phyloP scores from a whole-genome alignment of 345 rosid genomes.

The Gynandropsis gynandra region DNA sequence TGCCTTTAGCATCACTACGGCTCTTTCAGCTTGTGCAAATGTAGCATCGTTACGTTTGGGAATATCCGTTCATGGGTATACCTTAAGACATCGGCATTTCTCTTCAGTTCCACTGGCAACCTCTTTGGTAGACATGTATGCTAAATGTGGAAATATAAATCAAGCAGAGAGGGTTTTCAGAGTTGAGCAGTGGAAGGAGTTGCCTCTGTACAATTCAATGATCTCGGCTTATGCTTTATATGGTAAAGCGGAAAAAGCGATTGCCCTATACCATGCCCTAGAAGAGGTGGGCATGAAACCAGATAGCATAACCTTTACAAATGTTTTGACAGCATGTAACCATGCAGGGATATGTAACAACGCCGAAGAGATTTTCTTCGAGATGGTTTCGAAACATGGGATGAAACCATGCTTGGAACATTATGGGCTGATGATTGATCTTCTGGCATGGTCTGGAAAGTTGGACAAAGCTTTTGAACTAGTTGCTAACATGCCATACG shows the following conservation, averaged over 20 bases:
- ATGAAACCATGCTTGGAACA: constrained; percentile 42
- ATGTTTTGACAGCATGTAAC: constrained; percentile 37
- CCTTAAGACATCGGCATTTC: constrained; percentile 34
- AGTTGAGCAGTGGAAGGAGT: constrained; percentile 23
- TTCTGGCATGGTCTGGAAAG: constrained; percentile 39
- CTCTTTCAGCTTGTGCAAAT: constrained; percentile 41
- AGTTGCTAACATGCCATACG: constrained; percentile 33
- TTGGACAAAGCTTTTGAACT: constrained; percentile 34
- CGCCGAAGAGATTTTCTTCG: constrained; percentile 32
- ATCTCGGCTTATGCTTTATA: constrained; percentile 42
- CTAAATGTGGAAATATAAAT: constrained; percentile 52
- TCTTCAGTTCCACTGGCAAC: constrained; percentile 30
- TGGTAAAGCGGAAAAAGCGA: constrained; percentile 37
- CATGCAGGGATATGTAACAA: constrained; percentile 36
- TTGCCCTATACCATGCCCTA: constrained; percentile 25
- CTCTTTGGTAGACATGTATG: constrained; percentile 59
- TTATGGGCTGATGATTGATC: constrained; percentile 40
- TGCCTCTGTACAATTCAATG: constrained; percentile 45
- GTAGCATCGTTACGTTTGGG: constrained; percentile 37
- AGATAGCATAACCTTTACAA: constrained; percentile 45
- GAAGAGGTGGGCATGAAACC: constrained; percentile 30
- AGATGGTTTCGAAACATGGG: constrained; percentile 27
- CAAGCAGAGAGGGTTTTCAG: constrained; percentile 36
- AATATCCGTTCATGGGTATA: constrained; percentile 52
- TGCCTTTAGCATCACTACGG: constrained; percentile 34